phyloP scores from a whole-genome alignment of 225 moss, liverwort and hornwort genomes.

The Bryoerythrophyllum caledonicum region DNA sequence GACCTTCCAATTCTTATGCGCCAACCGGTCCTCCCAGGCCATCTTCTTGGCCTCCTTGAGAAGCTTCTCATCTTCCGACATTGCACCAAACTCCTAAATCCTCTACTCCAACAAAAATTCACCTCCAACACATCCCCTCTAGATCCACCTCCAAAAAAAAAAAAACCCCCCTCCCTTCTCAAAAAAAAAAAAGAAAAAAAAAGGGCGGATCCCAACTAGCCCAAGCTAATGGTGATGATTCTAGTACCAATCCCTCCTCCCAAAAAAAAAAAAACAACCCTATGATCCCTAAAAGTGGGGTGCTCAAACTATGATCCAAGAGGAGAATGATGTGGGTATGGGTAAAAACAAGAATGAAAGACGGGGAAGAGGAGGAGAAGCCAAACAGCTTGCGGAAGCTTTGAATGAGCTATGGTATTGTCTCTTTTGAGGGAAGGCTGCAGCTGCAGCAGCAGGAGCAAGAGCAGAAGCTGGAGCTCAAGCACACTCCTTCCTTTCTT shows the following conservation, averaged over 20 bases:
- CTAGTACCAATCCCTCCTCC: neutral
- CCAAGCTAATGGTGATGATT: neutral
- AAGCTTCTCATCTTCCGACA: constrained; percentile 99
- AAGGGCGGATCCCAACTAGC: constrained; percentile 22
- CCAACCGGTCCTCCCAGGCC: constrained; percentile 94
- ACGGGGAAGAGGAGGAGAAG: too few species aligned
- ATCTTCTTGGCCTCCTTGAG: constrained; percentile 99
- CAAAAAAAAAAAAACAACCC: too few species aligned
- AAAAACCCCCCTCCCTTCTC: neutral
- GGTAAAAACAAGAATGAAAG: too few species aligned
- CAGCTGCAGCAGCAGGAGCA: too few species aligned
- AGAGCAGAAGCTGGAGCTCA: too few species aligned
- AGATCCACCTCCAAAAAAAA: constrained; percentile 28
- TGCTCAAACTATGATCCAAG: too few species aligned
- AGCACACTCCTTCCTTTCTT: too few species aligned
- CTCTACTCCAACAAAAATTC: constrained; percentile 28
- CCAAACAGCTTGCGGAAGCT: too few species aligned
- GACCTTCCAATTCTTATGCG: constrained; percentile 99
- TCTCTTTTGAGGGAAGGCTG: too few species aligned
- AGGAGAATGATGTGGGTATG: too few species aligned
- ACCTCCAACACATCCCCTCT: constrained; percentile 32
- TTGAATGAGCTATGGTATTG: too few species aligned
- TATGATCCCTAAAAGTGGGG: neutral
- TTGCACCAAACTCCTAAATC: constrained; percentile 29
- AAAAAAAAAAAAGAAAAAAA: neutral